Base-by-base conservation (phyloP, 768 basidiomycete species). In the Mycena venus region DNA sequence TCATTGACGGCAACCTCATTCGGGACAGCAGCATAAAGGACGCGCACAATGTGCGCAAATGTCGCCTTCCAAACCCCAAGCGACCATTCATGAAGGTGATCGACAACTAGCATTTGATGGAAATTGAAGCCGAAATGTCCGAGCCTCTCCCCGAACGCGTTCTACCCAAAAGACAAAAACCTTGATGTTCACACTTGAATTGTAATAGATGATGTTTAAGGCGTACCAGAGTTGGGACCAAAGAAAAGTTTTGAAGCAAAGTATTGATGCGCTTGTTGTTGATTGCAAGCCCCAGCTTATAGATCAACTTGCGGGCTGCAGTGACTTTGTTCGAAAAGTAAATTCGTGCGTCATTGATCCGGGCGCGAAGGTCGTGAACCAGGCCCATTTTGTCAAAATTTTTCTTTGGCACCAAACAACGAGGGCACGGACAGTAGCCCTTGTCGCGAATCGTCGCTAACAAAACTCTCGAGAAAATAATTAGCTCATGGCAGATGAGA, bases 51-150 rank as follows among this genome's bases (percentile, higher is more conserved):
- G 72, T 84, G 84, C 4, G 72, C 75, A 25, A 85, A 80, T 0
- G 82, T 34, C 0, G 75, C 75, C 62, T 83, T 84, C 81, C 80
- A 84, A 2, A 82, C 82, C 31, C 84, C 84, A 4, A 83, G 78
- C 62, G 84, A 83, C 74, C 83, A 77, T 66, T 84, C 84, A 71
- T 84, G 84, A 63, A 84, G 51, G 23, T 83, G 68, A 53, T 84
- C 84, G 2, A 77, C 71, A 3, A 79, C 78, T 53, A 82, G 63
- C 68, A 83, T 76, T 4, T 51, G 21, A 62, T 70, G 80, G 14
- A 80, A 67, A 59, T 81, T 70, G 69, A 82, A 80, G 6, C 70
- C 74, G 17, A 71, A 66, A 4, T 49, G 49, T 19, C 23, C 34
- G 6, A 83, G 72, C 10, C 59, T 49, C 15, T 73, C 36, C 0